Base-by-base conservation (phyloP, 2,329 filamentous ascomycete species). In the Basipetospora sp. region DNA sequence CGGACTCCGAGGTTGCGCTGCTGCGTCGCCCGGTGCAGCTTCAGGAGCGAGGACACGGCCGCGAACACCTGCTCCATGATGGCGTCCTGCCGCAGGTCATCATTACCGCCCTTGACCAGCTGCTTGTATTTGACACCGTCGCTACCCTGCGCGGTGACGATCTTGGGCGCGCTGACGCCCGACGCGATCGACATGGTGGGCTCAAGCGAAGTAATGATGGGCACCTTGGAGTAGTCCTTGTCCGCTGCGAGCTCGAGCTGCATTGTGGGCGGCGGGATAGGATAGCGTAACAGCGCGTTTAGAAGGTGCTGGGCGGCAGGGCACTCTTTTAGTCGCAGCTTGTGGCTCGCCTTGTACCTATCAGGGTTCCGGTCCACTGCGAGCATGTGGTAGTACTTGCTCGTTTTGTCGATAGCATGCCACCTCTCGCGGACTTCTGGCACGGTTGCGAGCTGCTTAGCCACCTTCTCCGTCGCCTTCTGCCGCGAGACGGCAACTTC, bases 21-120 rank as follows among this genome's bases (percentile, higher is more conserved):
- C 28, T 86, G 80, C 3, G 90, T 94, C 10, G 78, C 72, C 39
- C 84, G 78, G 55, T 96, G 86, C 34, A 83, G 78, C 53, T 83
- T 82, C 18, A 99, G 65, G 16, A 98, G 72, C 36, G 83, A 82
- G 41, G 86, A 96, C 16, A 94, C 90, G 57, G 93, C 86, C 41
- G 87, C 84, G 54, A 98, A 99, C 1, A 98, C 90, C 58, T 99
- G 90, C 57, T 98, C 92, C 92, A 99, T 99, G 64, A 76, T 98
- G 31, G 88, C 85, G 51, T 99, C 90, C 61, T 98, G 90, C 8
- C 92, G 81, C 10, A 99, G 70, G 53, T 98, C 88, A 54, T 98
- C 90, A 51, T 88, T 88, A 14, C 90, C 87, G 44, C 86, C 86
- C 65, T 98, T 98, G 53, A 94, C 83, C 43, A 98, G 65, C 58